phyloP scores from a whole-genome alignment of 1,284 basidiomycete species.

The Ceraceosorus bombacis region DNA sequence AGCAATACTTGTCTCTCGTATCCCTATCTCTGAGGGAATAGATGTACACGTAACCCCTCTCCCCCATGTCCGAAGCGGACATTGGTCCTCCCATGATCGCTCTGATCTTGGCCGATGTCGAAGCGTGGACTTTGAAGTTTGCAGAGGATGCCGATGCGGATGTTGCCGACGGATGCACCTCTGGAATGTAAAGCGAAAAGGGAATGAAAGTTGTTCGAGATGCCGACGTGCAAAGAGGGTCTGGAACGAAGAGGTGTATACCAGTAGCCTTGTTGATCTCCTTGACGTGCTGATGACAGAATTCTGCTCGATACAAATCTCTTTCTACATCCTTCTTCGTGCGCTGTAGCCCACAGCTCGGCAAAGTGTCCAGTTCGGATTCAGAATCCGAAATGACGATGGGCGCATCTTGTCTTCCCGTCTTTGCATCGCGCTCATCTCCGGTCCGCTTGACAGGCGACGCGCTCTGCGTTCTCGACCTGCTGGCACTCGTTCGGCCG shows the following conservation, averaged over 20 bases:
- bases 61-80: slow-evolving; percentile 12
- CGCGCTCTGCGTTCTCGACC: background rate
- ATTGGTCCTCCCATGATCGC: background rate
- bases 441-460: slow-evolving; percentile 1
- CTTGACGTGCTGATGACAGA: slow-evolving; percentile 28
- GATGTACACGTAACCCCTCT: slow-evolving; percentile 31
- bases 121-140: slow-evolving; percentile 8
- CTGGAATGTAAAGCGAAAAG: too few species aligned
- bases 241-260: slow-evolving; percentile 12
- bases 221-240: too few species aligned
- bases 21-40: slow-evolving; percentile 26
- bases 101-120: background rate
- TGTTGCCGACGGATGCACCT: background rate
- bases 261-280: slow-evolving; percentile 30
- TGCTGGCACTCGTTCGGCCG: background rate
- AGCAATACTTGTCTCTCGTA: slow-evolving; percentile 13
- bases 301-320: slow-evolving; percentile 13
- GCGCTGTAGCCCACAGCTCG: background rate
- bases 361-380: background rate
- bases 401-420: slow-evolving; percentile 4
- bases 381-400: slow-evolving; percentile 14
- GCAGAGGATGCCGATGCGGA: slow-evolving; percentile 1
- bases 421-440: background rate
- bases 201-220: too few species aligned
- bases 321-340: slow-evolving; percentile 2